Conservation (phyloP, 208 protist species). For the Trypanosoma rangeli region DNA sequence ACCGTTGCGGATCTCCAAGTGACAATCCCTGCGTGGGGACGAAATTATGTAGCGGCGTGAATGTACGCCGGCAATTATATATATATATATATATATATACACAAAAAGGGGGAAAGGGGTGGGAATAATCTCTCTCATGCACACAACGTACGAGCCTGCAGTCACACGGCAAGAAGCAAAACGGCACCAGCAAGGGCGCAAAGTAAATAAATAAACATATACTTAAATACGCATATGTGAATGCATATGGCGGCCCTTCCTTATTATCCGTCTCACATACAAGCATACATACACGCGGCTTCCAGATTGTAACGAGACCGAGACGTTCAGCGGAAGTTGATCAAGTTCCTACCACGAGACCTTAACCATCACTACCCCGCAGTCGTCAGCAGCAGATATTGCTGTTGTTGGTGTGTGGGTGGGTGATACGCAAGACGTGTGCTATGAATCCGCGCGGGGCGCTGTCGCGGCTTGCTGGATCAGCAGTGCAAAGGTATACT, state of each 20-base stretch:
- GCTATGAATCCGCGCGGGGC: background rate
- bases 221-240: slow-evolving; percentile 8
- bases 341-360: background rate
- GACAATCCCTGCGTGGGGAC: no score
- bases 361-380: no score
- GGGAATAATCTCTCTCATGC: no score
- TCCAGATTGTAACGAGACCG: background rate
- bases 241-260: slow-evolving; percentile 2
- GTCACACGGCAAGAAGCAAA: background rate
- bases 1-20: no score
- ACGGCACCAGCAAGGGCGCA: background rate
- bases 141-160: no score
- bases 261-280: background rate
- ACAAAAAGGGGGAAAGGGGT: no score
- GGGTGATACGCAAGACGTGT: background rate
- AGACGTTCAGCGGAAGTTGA: background rate
- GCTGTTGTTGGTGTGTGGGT: background rate
- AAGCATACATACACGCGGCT: background rate
- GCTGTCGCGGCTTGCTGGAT: background rate
- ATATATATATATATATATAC: no score
- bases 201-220: slow-evolving; percentile 2
- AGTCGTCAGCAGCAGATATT: background rate
- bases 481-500: slow-evolving; percentile 61
- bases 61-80: no score
- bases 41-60: no score